Evolutionary conservation across 805 yeast genomes (phyloP).

Genomic region (Vanderwaltozyma yarrowii): DNA sequence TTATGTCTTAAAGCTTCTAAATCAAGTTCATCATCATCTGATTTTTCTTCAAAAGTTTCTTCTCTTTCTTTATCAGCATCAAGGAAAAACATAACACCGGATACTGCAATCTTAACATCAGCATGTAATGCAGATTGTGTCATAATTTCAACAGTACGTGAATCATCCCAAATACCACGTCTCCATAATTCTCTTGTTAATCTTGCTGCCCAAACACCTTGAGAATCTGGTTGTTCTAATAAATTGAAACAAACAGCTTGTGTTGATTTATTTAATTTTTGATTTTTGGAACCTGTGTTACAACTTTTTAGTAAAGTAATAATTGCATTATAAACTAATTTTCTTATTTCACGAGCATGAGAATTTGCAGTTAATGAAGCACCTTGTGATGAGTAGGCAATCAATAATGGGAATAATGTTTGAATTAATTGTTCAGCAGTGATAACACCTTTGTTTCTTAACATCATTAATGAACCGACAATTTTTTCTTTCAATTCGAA

Average conservation of each 20-base stretch:
- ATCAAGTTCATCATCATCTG: constrained; percentile 59
- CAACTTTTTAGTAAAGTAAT: constrained; percentile 70
- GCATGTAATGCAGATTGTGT: constrained; percentile 87
- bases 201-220: constrained; percentile 94
- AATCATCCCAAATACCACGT: constrained; percentile 96
- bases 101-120: constrained; percentile 73
- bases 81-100: constrained; percentile 84
- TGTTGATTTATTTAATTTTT: constrained; percentile 77
- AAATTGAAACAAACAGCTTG: constrained; percentile 87
- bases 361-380: constrained; percentile 37
- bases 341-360: constrained; percentile 74
- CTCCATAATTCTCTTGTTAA: constrained; percentile 94
- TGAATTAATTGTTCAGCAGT: constrained; percentile 73
- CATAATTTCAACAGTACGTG: constrained; percentile 95
- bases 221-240: constrained; percentile 66
- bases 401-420: constrained; percentile 76
- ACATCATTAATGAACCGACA: constrained; percentile 79
- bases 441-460: constrained; percentile 75
- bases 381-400: constrained; percentile 47
- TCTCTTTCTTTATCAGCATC: constrained; percentile 83
- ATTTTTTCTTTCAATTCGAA: constrained; percentile 88
- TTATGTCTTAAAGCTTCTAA: constrained; percentile 66
- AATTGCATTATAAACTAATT: constrained; percentile 70
- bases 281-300: constrained; percentile 83
- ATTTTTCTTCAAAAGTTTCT: constrained; percentile 64